phyloP scores from a whole-genome alignment of 768 basidiomycete species.

The Kwoniella mangroviensis region DNA sequence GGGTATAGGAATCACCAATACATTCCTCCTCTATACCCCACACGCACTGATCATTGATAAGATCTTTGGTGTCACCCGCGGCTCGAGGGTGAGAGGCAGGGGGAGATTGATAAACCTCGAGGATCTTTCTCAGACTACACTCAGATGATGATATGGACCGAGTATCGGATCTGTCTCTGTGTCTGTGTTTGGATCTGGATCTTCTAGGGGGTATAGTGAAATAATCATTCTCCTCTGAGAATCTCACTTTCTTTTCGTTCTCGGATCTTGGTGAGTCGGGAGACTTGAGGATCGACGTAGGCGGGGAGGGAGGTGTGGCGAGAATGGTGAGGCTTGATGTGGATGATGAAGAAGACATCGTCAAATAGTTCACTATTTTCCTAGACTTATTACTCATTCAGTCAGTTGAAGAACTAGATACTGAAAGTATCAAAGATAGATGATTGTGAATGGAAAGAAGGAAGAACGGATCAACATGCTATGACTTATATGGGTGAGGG shows the following conservation, averaged over 20 bases:
- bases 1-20: neutral
- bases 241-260: neutral
- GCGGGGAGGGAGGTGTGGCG: no score
- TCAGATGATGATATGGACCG: neutral
- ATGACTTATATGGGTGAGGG: neutral
- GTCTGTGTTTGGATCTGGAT: no score
- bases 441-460: neutral
- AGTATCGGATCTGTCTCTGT: no score
- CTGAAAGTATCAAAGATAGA: neutral
- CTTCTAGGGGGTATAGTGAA: neutral
- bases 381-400: no score
- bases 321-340: neutral
- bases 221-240: neutral
- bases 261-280: no score
- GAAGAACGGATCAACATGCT: neutral
- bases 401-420: no score
- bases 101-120: neutral
- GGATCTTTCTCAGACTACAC: neutral
- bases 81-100: neutral
- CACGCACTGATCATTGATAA: no score
- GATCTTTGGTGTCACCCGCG: neutral
- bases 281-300: no score
- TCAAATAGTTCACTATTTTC: no score
- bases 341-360: neutral
- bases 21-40: neutral